phyloP scores from a whole-genome alignment of 2,329 filamentous ascomycete genomes.

The Bimuria novae-zelandiae region DNA sequence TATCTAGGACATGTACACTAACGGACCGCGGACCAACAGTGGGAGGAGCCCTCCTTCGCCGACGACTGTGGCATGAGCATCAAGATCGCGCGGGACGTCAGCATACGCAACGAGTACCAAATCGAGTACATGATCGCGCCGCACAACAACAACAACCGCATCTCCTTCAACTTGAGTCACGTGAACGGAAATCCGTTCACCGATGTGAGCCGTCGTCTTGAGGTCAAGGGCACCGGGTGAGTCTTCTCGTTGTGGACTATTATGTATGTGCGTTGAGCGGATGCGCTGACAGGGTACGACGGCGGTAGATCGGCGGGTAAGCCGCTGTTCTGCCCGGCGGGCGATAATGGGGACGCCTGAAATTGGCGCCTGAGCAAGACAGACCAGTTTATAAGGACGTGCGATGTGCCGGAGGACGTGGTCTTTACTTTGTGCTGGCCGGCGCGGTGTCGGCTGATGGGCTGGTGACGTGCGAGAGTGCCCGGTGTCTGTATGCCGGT shows the following conservation, averaged over 20 bases:
- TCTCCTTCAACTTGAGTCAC: slow-evolving; percentile 2
- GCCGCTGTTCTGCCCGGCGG: background rate
- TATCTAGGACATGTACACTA: background rate
- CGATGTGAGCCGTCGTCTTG: background rate
- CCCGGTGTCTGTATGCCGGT: too few species aligned
- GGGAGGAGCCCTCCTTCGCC: background rate
- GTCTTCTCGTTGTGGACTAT: background rate
- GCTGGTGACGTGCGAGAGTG: too few species aligned
- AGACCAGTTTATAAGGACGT: background rate
- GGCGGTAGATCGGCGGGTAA: background rate
- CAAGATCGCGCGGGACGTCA: background rate
- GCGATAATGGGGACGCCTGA: background rate
- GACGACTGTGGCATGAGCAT: background rate
- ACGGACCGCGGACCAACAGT: background rate
- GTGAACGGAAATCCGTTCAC: slow-evolving; percentile 1
- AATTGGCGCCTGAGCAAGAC: background rate
- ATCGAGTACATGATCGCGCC: background rate
- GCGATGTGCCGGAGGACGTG: background rate
- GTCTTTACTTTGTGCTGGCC: background rate
- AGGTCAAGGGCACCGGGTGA: background rate
- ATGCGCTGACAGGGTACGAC: background rate
- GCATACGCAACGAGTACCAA: background rate
- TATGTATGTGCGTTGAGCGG: too few species aligned
- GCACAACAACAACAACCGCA: background rate
- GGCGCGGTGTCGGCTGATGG: too few species aligned